These are phyloP conservation scores for Dendrobium catenatum DNA, from an alignment of 106 monocot genomes.

Conservation along the genomic window DNA sequence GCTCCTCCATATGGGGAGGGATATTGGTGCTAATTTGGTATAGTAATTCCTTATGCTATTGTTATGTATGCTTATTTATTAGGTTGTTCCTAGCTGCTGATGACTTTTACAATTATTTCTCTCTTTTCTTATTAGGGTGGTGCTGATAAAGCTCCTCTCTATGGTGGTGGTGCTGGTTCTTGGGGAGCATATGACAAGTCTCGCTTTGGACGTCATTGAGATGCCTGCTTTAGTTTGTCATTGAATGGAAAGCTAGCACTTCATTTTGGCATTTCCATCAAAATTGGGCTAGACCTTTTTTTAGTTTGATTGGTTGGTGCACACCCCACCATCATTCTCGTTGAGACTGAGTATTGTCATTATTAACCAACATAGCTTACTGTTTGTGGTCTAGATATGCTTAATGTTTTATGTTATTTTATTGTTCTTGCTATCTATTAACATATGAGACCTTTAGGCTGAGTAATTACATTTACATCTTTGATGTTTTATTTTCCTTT, in stretches of 20 bases:
- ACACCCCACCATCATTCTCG: background rate
- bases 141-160: conserved; percentile 34
- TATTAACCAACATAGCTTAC: background rate
- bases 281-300: background rate
- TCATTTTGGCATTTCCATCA: conserved; percentile 5
- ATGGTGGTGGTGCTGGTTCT: conserved; percentile 41
- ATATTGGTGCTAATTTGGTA: conserved; percentile 44
- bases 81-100: background rate
- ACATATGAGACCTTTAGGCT: background rate
- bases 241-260: background rate
- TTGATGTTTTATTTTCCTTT: background rate
- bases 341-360: background rate
- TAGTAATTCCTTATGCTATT: background rate
- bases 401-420: background rate
- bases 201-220: conserved; percentile 35
- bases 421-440: background rate
- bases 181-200: conserved; percentile 61
- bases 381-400: conserved; percentile 1
- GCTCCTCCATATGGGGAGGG: conserved; percentile 48
- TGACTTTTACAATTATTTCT: background rate
- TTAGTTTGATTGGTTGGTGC: conserved; percentile 7
- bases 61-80: background rate
- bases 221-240: background rate
- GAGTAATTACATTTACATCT: background rate
- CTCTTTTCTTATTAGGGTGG: conserved; percentile 22